phyloP scores from a whole-genome alignment of 2,329 filamentous ascomycete genomes.

The Lachnellula arida region DNA sequence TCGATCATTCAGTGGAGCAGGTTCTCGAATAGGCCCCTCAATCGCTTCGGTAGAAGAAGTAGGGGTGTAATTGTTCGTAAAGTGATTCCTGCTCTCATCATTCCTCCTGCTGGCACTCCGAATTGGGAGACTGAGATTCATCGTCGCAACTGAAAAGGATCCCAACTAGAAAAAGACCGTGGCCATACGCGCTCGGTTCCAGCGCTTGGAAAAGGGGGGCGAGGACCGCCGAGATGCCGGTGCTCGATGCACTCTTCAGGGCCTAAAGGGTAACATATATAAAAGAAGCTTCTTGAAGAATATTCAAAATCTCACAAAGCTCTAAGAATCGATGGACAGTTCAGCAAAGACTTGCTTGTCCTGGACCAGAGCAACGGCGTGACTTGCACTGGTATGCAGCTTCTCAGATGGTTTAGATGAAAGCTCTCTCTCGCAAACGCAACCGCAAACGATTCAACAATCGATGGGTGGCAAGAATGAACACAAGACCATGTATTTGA shows the following conservation, averaged over 20 bases:
- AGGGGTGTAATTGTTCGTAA: slow-evolving; percentile 41
- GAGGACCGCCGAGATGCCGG: not conserved
- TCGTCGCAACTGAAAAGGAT: slow-evolving; percentile 13
- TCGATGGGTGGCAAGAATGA: slow-evolving; percentile 2
- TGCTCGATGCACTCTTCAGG: not conserved
- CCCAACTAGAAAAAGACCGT: not conserved
- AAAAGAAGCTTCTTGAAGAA: not conserved
- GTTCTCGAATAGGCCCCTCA: slow-evolving; percentile 53
- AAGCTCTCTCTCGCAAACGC: not conserved
- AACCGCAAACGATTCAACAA: slow-evolving; percentile 4
- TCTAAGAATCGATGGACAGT: not conserved
- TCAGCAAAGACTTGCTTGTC: not conserved
- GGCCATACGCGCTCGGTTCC: slow-evolving; percentile 10
- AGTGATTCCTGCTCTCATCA: slow-evolving; percentile 30
- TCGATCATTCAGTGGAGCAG: slow-evolving; percentile 52
- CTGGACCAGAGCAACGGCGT: not conserved
- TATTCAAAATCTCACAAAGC: not conserved
- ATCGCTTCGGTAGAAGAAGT: slow-evolving; percentile 58
- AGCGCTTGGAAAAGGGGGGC: not conserved
- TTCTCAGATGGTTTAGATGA: not conserved
- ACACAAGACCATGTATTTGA: slow-evolving; percentile 11
- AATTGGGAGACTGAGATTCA: slow-evolving; percentile 33
- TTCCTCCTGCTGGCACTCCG: slow-evolving; percentile 26
- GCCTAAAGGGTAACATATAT: not conserved
- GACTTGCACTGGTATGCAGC: not conserved